These are phyloP conservation scores for Cercospora brassicicola DNA, from an alignment of 2,329 filamentous ascomycete genomes.

Conservation along the genomic window DNA sequence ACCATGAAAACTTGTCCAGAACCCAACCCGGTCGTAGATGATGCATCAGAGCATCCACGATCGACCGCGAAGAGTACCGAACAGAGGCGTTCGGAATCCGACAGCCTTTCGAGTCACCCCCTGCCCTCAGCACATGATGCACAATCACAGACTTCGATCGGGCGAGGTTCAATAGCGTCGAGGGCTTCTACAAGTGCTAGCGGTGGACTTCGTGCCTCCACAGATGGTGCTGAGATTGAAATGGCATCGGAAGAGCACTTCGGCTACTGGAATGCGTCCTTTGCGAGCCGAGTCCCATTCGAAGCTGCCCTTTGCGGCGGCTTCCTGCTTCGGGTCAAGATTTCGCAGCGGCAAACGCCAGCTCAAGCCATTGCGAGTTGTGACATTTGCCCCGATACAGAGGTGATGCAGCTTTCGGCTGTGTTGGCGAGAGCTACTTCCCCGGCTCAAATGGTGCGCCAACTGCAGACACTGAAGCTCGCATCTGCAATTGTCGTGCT, in stretches of 20 bases:
- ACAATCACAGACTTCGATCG: not conserved
- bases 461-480: not conserved
- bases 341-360: slow-evolving; percentile 2
- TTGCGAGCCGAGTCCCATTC: slow-evolving; percentile 10
- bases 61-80: not conserved
- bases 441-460: not conserved
- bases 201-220: not conserved
- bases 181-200: not conserved
- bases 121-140: not conserved
- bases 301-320: slow-evolving; percentile 20
- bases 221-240: slow-evolving; percentile 19
- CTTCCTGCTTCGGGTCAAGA: slow-evolving; percentile 14
- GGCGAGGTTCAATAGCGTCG: not conserved
- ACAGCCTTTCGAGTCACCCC: not conserved
- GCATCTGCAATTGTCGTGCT: slow-evolving; percentile 5
- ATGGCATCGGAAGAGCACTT: slow-evolving; percentile 21
- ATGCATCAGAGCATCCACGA: not conserved
- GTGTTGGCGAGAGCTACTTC: not conserved
- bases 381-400: not conserved
- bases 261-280: slow-evolving; percentile 23
- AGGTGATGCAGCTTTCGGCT: not conserved
- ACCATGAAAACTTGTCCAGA: not conserved
- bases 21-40: not conserved
- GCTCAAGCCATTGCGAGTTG: not conserved
- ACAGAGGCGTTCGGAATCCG: not conserved